phyloP scores from a whole-genome alignment of 2,329 filamentous ascomycete species.

The Rosellinia necatrix region DNA sequence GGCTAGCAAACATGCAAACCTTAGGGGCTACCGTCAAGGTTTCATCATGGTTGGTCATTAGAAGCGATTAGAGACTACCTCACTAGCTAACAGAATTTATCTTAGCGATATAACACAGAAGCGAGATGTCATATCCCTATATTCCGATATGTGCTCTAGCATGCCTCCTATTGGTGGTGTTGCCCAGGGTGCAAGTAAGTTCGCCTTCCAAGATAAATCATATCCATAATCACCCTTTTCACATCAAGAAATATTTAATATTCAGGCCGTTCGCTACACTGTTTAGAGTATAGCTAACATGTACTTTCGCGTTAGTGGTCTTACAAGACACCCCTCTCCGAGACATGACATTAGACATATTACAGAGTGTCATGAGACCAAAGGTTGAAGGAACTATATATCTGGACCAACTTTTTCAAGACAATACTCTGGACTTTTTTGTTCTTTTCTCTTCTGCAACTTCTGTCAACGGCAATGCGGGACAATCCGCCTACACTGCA shows the following conservation, averaged over 20 bases:
- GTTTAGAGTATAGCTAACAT: too few species aligned
- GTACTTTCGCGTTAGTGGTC: neutral
- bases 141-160: neutral
- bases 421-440: constrained; percentile 8
- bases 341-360: constrained; percentile 10
- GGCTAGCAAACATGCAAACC: too few species aligned
- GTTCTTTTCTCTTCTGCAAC: constrained; percentile 10
- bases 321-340: neutral
- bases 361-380: neutral
- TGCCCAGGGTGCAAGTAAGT: constrained; percentile 47
- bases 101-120: neutral
- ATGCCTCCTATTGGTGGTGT: constrained; percentile 32
- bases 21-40: neutral
- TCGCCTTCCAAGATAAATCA: too few species aligned
- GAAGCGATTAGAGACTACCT: neutral
- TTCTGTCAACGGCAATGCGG: neutral
- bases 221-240: too few species aligned
- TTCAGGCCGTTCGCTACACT: constrained; percentile 43
- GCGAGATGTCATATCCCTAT: neutral
- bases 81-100: neutral
- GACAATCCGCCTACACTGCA: constrained; percentile 11
- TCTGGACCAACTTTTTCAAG: neutral
- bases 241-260: too few species aligned
- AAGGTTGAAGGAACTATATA: constrained; percentile 14
- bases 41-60: neutral